These are phyloP conservation scores for Salix purpurea DNA, from an alignment of 345 rosid genomes.

Conservation along the genomic window DNA sequence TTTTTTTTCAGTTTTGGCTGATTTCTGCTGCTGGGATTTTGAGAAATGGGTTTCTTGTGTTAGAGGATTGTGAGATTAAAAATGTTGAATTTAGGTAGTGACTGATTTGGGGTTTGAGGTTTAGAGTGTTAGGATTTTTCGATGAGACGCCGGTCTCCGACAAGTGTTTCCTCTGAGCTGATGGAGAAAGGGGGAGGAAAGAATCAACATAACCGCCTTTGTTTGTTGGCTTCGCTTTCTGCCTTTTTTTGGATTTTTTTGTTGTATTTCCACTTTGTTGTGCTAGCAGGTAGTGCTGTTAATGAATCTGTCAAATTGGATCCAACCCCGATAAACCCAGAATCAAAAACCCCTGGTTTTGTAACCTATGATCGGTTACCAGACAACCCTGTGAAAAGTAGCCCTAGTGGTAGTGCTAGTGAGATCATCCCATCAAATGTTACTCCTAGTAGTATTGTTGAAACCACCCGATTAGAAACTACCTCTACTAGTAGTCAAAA, in stretches of 20 bases:
- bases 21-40: not conserved
- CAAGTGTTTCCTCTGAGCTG: conserved; percentile 28
- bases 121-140: conserved; percentile 10
- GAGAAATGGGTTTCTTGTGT: conserved; percentile 20
- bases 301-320: conserved; percentile 34
- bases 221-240: conserved; percentile 48
- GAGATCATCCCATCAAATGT: not conserved
- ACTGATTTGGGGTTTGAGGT: conserved; percentile 6
- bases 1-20: not conserved
- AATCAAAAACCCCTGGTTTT: conserved; percentile 24
- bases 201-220: conserved; percentile 47
- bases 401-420: not conserved
- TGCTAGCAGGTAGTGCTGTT: conserved; percentile 36
- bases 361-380: conserved; percentile 10
- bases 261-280: conserved; percentile 61
- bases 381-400: conserved; percentile 1
- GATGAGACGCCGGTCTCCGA: conserved; percentile 71
- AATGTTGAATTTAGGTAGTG: not conserved
- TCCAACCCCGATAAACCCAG: conserved; percentile 16
- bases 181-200: conserved; percentile 65
- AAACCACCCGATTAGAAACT: not conserved
- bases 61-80: not conserved
- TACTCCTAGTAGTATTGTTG: conserved; percentile 5
- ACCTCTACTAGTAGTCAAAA: conserved; percentile 1
- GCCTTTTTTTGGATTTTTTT: conserved; percentile 63